phyloP scores from a whole-genome alignment of 805 yeast genomes.

The Hanseniaspora pseudoguilliermondii region DNA sequence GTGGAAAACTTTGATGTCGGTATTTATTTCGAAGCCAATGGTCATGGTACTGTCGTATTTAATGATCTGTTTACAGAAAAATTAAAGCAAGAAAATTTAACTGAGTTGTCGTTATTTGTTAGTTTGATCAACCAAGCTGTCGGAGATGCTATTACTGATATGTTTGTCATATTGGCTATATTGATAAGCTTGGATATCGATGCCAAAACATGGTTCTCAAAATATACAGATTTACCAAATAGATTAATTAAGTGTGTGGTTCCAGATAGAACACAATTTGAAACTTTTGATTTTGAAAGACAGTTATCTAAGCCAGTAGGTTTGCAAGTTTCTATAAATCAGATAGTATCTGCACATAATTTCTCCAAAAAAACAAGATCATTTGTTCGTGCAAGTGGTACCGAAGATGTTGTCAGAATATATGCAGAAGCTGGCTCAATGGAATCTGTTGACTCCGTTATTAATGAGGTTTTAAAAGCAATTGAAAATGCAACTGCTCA shows the following conservation, averaged over 20 bases:
- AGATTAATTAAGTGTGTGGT: constrained; percentile 69
- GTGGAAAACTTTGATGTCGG: constrained; percentile 79
- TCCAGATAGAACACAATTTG: constrained; percentile 63
- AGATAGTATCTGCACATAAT: constrained; percentile 35
- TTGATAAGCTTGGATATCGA: constrained; percentile 42
- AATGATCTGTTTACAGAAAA: constrained; percentile 36
- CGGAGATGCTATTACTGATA: constrained; percentile 95
- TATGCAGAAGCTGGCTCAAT: constrained; percentile 72
- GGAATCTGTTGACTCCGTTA: constrained; percentile 37
- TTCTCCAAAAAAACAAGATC: constrained; percentile 48
- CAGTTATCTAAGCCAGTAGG: constrained; percentile 64
- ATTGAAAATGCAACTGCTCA: background rate
- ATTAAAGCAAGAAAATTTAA: constrained; percentile 31
- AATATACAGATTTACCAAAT: constrained; percentile 80
- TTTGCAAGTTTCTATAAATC: constrained; percentile 62
- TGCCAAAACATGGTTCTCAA: constrained; percentile 61
- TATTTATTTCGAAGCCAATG: constrained; percentile 94
- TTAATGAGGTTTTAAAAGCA: constrained; percentile 25
- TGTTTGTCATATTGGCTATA: constrained; percentile 62
- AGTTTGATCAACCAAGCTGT: constrained; percentile 86
- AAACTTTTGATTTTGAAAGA: constrained; percentile 85
- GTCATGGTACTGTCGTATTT: constrained; percentile 94
- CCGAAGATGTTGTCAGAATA: constrained; percentile 93
- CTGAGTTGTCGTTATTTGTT: constrained; percentile 46
- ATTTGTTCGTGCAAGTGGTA: constrained; percentile 93